Base-by-base conservation (phyloP, 345 rosid genomes). In the Eucalyptus melliodora region DNA sequence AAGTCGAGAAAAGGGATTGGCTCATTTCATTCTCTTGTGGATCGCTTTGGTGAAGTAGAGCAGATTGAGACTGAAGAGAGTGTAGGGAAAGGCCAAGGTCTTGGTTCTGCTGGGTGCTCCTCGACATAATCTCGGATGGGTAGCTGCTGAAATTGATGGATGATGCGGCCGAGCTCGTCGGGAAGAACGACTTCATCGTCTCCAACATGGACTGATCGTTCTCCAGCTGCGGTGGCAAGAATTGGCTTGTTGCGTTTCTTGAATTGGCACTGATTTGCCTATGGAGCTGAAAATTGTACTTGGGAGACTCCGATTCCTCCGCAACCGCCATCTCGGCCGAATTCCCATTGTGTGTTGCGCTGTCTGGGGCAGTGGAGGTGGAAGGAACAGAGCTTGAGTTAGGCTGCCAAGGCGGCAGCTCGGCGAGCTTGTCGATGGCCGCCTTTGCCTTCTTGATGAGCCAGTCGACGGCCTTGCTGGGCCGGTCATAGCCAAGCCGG, bases 401-500 rank as follows among this genome's bases (percentile, higher is more conserved):
- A 13, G 93, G 94, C 5, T 89, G 91, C 94, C 95, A 93, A 7
- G 94, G 94, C 2, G 95, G 96, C 30, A 93, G 90, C 93, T 91
- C 92, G 11, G 94, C 95, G 11, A 96, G 97, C 90, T 94, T 93
- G 91, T 96, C 99, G 40, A 96, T 96, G 50, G 97, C 92, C 8
- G 96, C 86, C 89, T 95, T 96, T 0, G 99, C 99, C 90, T 96
- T 96, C 90, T 92, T 94, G 88, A 97, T 97, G 83, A 97, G 96
- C 99, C 99, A 97, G 72, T 97, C 99, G 16, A 97, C 97, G 26
- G 99, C 98, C 91, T 96, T 97, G 90, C 99, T 96, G 42, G 99
- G 99, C 55, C 98, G 91, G 93, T 96, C 98, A 55, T 94, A 96
- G 86, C 98, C 98, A 81, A 97, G 91, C 90, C 99, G 93, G 94